phyloP scores from a whole-genome alignment of 495 filamentous ascomycete genomes.

The Trichoderma erinaceum region DNA sequence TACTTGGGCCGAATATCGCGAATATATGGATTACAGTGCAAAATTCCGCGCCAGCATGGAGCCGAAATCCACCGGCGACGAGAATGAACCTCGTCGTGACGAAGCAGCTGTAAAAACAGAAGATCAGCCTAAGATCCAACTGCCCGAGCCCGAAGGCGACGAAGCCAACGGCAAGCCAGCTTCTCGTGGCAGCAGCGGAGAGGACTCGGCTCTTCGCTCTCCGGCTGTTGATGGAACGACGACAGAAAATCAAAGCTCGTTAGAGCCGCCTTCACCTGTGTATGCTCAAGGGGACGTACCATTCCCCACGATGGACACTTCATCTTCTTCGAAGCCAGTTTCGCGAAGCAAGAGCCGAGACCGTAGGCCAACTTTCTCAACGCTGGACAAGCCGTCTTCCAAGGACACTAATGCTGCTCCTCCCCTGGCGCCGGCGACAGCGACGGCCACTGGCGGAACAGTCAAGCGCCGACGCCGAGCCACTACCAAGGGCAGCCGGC shows the following conservation, averaged over 20 bases:
- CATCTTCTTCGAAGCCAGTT: slow-evolving; percentile 15
- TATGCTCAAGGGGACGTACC: slow-evolving; percentile 25
- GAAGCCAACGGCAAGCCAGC: neutral
- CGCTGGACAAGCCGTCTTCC: slow-evolving; percentile 33
- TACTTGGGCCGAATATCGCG: slow-evolving; percentile 90
- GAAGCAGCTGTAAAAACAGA: slow-evolving; percentile 19
- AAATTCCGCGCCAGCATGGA: slow-evolving; percentile 65
- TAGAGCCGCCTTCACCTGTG: slow-evolving; percentile 23
- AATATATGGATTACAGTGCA: slow-evolving; percentile 71
- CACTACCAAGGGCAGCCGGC: slow-evolving; percentile 68
- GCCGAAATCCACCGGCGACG: slow-evolving; percentile 19
- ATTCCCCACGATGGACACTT: slow-evolving; percentile 26
- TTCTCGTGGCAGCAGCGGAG: neutral
- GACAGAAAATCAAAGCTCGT: neutral
- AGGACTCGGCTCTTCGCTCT: neutral
- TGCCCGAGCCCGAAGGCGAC: neutral
- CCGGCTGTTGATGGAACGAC: neutral
- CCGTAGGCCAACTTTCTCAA: slow-evolving; percentile 40
- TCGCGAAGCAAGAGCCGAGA: slow-evolving; percentile 29
- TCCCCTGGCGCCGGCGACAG: slow-evolving; percentile 15
- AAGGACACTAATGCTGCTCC: slow-evolving; percentile 24
- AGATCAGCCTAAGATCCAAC: slow-evolving; percentile 26
- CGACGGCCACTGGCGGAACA: slow-evolving; percentile 24
- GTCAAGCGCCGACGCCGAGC: slow-evolving; percentile 56
- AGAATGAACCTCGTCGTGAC: slow-evolving; percentile 17